Evolutionary conservation across 2,329 filamentous ascomycete genomes (phyloP).

Genomic region (Elsinoe necatrix): DNA sequence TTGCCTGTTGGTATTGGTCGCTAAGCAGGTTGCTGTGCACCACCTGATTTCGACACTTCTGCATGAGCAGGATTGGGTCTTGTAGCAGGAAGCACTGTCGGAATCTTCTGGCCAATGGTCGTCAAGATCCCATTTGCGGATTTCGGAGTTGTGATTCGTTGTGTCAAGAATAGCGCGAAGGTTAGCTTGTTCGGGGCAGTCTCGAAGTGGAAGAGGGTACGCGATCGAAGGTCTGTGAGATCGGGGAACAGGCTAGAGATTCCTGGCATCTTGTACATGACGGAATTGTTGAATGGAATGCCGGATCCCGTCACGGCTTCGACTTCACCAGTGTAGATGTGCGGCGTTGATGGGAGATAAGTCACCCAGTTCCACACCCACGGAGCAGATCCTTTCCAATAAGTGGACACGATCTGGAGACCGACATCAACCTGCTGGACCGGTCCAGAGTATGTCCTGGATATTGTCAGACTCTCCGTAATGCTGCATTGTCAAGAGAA

Average conservation of each 20-base stretch:
- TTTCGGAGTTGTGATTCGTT: neutral
- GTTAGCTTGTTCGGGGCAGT: neutral
- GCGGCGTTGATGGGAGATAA: neutral
- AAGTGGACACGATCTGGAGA: neutral
- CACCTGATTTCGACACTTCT: neutral
- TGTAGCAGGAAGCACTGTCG: neutral
- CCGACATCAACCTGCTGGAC: neutral
- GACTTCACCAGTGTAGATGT: neutral
- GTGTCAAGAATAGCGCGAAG: neutral
- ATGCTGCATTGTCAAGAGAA: neutral
- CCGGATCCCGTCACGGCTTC: neutral
- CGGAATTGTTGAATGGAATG: neutral
- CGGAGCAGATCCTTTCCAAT: neutral
- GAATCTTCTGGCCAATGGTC: neutral
- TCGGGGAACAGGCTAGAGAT: neutral
- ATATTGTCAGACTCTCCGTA: neutral
- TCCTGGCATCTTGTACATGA: neutral
- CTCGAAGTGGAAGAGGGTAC: neutral
- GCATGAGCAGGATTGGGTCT: neutral
- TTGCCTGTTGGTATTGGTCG: too few relatives aligned
- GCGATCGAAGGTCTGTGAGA: neutral
- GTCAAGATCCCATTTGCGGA: neutral
- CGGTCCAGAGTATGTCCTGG: neutral
- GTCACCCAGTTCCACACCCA: neutral
- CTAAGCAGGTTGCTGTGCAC: neutral